Conservation (phyloP, 805 yeast species). For the Cyberlindnera suaveolens region DNA sequence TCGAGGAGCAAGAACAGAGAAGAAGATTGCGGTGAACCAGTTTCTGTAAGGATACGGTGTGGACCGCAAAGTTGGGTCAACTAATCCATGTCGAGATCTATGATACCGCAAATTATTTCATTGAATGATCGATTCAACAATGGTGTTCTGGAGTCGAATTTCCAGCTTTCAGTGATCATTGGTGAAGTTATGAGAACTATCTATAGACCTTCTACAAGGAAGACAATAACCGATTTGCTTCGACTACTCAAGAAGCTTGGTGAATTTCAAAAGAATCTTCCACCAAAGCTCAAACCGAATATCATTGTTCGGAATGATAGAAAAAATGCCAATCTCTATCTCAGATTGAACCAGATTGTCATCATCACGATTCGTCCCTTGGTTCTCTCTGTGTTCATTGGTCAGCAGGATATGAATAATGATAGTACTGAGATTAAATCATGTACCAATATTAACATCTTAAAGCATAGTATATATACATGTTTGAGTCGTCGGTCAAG, state of each 20-base stretch:
- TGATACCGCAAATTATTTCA: slow-evolving; percentile 21
- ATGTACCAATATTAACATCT: slow-evolving; percentile 25
- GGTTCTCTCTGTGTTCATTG: slow-evolving; percentile 29
- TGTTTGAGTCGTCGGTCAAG: no score
- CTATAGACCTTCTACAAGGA: slow-evolving; percentile 26
- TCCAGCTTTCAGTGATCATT: slow-evolving; percentile 20
- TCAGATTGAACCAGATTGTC: slow-evolving; percentile 30
- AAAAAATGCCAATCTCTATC: slow-evolving; percentile 28
- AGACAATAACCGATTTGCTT: slow-evolving; percentile 18
- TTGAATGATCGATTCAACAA: slow-evolving; percentile 27
- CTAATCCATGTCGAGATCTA: slow-evolving; percentile 29
- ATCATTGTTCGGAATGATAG: slow-evolving; percentile 18
- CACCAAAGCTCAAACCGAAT: slow-evolving; percentile 13
- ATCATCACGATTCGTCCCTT: slow-evolving; percentile 32
- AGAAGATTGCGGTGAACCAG: slow-evolving; percentile 36
- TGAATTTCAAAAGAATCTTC: slow-evolving; percentile 19
- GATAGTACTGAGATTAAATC: slow-evolving; percentile 24
- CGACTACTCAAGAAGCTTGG: slow-evolving; percentile 21
- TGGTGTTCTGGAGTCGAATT: slow-evolving; percentile 23
- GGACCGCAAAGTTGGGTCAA: slow-evolving; percentile 32
- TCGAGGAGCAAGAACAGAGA: slow-evolving; percentile 25
- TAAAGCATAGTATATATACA: no score
- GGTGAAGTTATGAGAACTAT: slow-evolving; percentile 28
- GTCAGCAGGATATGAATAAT: slow-evolving; percentile 13
- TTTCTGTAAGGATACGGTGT: slow-evolving; percentile 29